Percentiles rank a stretch among this genome's conserved stretches.
These are phyloP conservation scores for Rhypophila decipiens DNA, from an alignment of 495 filamentous ascomycete genomes.

Conservation along the genomic window DNA sequence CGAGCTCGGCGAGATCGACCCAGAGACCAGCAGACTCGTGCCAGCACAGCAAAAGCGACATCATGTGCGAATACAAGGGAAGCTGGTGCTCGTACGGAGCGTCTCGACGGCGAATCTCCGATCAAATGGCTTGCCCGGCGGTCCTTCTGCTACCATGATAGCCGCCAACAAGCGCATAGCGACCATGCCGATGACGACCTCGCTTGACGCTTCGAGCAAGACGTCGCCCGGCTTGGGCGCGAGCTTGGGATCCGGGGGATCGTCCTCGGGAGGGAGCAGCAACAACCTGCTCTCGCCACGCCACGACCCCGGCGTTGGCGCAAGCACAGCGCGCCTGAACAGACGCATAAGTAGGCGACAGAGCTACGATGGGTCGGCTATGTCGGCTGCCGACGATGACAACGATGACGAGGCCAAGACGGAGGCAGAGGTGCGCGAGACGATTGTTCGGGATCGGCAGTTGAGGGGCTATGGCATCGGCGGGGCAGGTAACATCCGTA, in stretches of 20 bases:
- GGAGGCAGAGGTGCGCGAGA: slow-evolving; percentile 15
- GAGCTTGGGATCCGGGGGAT: neutral
- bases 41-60: slow-evolving; percentile 19
- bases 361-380: slow-evolving; percentile 10
- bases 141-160: no score
- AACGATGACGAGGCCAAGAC: slow-evolving; percentile 10
- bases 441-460: slow-evolving; percentile 23
- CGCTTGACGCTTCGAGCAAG: neutral
- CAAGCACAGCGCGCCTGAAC: slow-evolving; percentile 4
- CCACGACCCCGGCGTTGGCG: slow-evolving; percentile 16
- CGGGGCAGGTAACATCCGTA: slow-evolving; percentile 34
- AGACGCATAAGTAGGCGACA: slow-evolving; percentile 8
- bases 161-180: no score
- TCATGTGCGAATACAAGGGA: slow-evolving; percentile 31
- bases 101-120: slow-evolving; percentile 21
- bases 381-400: neutral
- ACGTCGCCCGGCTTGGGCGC: neutral
- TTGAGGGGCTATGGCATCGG: slow-evolving; percentile 35
- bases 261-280: neutral
- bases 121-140: no score
- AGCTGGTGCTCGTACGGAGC: slow-evolving; percentile 27
- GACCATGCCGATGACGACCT: neutral
- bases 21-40: slow-evolving; percentile 35
- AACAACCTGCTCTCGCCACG: neutral
- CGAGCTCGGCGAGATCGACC: slow-evolving; percentile 37